Conservation (phyloP, 257 asterid species). For the Petrea volubilis region DNA sequence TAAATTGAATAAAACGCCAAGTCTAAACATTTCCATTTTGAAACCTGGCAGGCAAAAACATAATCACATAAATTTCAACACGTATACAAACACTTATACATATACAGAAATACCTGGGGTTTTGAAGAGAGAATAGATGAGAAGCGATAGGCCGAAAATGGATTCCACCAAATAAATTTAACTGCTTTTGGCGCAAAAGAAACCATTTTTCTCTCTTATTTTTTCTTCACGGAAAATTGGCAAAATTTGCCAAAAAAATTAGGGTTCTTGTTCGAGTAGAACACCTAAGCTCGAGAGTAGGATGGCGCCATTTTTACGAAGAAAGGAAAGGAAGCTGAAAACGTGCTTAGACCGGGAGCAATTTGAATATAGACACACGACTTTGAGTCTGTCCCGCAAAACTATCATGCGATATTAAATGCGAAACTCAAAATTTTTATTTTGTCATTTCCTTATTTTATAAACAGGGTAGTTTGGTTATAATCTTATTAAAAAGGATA, state of each 20-base stretch:
- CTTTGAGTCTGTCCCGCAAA: too few species aligned
- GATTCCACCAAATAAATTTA: slow-evolving; percentile 26
- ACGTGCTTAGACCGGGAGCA: not conserved
- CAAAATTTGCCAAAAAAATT: slow-evolving; percentile 16
- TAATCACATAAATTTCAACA: not conserved
- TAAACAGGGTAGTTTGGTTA: too few species aligned
- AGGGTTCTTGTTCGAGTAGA: slow-evolving; percentile 28
- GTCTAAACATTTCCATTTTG: not conserved
- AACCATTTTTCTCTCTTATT: slow-evolving; percentile 25
- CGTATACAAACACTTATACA: not conserved
- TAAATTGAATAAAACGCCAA: not conserved
- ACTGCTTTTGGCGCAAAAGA: slow-evolving; percentile 37
- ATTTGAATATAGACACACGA: too few species aligned
- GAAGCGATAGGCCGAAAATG: slow-evolving; percentile 29
- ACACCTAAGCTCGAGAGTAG: not conserved
- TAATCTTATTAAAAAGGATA: too few species aligned
- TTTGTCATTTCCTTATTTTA: too few species aligned
- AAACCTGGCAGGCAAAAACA: not conserved
- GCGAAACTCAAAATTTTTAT: too few species aligned
- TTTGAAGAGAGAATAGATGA: slow-evolving; percentile 31
- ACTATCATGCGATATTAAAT: too few species aligned
- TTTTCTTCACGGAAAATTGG: not conserved
- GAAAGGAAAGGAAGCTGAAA: slow-evolving; percentile 3
- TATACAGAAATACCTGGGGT: slow-evolving; percentile 36
- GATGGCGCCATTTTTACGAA: slow-evolving; percentile 40